Conservation (phyloP, 2,329 filamentous ascomycete genomes). For the Sporothrix variecibatus region DNA sequence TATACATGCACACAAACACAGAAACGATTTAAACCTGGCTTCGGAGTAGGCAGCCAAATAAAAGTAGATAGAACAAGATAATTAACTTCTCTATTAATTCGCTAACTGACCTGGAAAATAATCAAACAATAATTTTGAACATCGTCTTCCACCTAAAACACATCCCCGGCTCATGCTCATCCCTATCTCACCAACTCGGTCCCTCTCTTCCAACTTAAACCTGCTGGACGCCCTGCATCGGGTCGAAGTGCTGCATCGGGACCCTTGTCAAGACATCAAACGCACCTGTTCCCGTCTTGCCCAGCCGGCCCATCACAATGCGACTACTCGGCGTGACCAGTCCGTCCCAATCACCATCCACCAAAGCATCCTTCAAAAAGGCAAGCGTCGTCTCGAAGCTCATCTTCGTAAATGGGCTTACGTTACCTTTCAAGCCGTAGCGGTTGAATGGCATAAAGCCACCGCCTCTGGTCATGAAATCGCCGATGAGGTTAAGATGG, state of each 20-base stretch:
- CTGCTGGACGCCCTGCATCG: constrained; percentile 26
- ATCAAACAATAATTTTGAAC: not conserved
- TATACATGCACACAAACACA: not conserved
- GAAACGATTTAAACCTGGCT: too few species aligned
- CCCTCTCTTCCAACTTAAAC: not conserved
- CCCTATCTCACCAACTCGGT: not conserved
- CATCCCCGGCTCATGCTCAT: not conserved
- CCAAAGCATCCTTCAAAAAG: constrained; percentile 88
- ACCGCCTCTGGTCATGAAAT: constrained; percentile 95
- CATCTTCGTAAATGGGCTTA: constrained; percentile 97
- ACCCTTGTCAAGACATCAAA: constrained; percentile 80
- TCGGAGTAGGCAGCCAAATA: not conserved
- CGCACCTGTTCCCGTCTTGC: constrained; percentile 82
- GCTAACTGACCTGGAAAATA: not conserved
- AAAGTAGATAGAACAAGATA: not conserved
- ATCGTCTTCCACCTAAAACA: not conserved
- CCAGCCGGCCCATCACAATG: constrained; percentile 82
- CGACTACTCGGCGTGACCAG: constrained; percentile 81
- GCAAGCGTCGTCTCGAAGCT: constrained; percentile 96
- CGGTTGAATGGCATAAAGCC: constrained; percentile 90
- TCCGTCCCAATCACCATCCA: constrained; percentile 89
- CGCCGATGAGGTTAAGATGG: constrained; percentile 92
- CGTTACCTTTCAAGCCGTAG: constrained; percentile 80
- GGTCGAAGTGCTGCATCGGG: constrained; percentile 53
- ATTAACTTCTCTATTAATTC: not conserved